phyloP scores from a whole-genome alignment of 2,329 filamentous ascomycete species.

The Chaetomiaceae sp. region DNA sequence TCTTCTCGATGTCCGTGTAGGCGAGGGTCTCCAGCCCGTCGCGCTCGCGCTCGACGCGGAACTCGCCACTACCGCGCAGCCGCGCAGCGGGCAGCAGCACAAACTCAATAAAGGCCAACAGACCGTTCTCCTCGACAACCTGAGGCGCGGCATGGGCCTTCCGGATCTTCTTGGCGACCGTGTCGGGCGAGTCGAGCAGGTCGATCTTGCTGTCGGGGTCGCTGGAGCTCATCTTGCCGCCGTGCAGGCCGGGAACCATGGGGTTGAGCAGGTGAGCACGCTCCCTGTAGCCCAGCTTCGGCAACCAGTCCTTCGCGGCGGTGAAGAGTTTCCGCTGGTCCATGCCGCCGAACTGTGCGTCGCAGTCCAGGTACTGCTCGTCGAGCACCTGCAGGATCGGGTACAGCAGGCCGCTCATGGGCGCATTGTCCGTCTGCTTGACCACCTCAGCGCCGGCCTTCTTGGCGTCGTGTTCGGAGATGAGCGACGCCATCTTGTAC shows the following conservation, averaged over 20 bases:
- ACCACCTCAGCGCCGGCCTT: slow-evolving; percentile 92
- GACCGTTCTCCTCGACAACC: slow-evolving; percentile 76
- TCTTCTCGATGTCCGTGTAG: slow-evolving; percentile 69
- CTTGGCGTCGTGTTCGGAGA: slow-evolving; percentile 76
- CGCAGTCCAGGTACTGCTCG: slow-evolving; percentile 81
- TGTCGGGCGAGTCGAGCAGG: slow-evolving; percentile 73
- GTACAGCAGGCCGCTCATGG: slow-evolving; percentile 72
- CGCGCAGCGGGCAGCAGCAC: slow-evolving; percentile 74
- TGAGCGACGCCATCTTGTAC: slow-evolving; percentile 66
- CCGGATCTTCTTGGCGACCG: slow-evolving; percentile 74
- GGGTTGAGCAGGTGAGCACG: slow-evolving; percentile 56
- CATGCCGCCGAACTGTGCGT: slow-evolving; percentile 80
- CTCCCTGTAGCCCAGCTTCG: slow-evolving; percentile 78
- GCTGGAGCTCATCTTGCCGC: slow-evolving; percentile 83
- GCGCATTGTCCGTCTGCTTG: slow-evolving; percentile 78
- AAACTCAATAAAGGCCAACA: slow-evolving; percentile 80
- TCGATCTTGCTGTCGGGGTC: slow-evolving; percentile 84
- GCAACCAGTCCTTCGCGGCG: slow-evolving; percentile 77
- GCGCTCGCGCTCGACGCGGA: slow-evolving; percentile 61
- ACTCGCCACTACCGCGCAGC: slow-evolving; percentile 57
- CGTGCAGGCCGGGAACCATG: slow-evolving; percentile 82
- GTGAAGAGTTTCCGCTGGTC: slow-evolving; percentile 91
- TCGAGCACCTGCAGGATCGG: slow-evolving; percentile 87
- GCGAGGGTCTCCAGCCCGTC: slow-evolving; percentile 67
- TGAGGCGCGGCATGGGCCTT: slow-evolving; percentile 78